These are phyloP conservation scores for Ceratocystis colombiana DNA, from an alignment of 2,329 filamentous ascomycete species.

Conservation along the genomic window DNA sequence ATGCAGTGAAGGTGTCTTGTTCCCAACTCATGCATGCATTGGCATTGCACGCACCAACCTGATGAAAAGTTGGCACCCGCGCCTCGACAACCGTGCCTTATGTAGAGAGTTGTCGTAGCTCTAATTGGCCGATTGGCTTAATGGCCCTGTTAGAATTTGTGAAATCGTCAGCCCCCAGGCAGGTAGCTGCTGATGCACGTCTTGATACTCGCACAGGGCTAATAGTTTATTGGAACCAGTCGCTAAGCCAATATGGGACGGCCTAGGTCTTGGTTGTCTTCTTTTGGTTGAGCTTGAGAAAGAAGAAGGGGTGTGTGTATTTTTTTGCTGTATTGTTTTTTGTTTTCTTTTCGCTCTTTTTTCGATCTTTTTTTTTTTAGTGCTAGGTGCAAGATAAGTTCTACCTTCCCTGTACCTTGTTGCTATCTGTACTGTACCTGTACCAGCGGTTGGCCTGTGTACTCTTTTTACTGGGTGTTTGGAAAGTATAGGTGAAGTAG, in stretches of 20 bases:
- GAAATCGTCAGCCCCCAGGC: background rate
- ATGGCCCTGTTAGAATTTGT: background rate
- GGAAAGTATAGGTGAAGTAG: background rate
- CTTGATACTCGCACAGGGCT: background rate
- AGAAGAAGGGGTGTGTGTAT: background rate
- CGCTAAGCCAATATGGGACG: background rate
- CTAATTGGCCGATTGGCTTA: background rate
- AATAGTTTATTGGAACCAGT: background rate
- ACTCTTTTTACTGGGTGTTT: background rate
- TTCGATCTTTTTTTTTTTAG: background rate
- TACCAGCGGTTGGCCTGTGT: background rate
- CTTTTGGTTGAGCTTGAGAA: background rate
- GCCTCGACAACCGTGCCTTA: conserved; percentile 8
- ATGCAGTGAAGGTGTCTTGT: conserved; percentile 1
- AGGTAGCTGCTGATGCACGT: conserved; percentile 4
- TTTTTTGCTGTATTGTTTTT: background rate
- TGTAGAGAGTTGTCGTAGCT: background rate
- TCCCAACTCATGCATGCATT: conserved; percentile 1
- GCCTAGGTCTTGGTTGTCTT: background rate
- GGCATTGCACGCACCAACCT: background rate
- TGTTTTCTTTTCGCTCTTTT: background rate
- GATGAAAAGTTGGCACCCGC: background rate
- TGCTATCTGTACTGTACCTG: background rate
- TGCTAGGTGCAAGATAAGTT: background rate
- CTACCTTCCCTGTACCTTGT: background rate